Percentiles rank a stretch among this genome's conserved stretches.
phyloP scores from a whole-genome alignment of 257 asterid species.

The Lantana camara region DNA sequence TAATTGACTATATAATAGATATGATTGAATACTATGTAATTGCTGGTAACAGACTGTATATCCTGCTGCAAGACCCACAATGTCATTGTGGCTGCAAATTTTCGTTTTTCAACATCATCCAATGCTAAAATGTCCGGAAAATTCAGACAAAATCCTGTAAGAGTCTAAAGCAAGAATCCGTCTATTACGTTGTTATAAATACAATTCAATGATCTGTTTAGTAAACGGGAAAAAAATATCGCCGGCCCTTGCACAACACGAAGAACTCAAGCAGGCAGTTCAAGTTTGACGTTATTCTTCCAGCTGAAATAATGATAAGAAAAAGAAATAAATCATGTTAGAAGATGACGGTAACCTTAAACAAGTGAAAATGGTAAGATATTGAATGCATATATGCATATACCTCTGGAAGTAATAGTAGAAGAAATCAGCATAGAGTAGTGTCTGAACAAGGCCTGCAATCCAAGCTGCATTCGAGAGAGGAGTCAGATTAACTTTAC shows the following conservation, averaged over 20 bases:
- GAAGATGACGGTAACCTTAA: neutral
- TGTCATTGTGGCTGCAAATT: neutral
- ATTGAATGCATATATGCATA: neutral
- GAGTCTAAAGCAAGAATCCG: neutral
- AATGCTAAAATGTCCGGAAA: neutral
- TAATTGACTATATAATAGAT: too few relatives aligned
- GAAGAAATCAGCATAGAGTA: constrained; percentile 86
- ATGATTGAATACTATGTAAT: neutral
- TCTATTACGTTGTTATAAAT: neutral
- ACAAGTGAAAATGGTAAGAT: neutral
- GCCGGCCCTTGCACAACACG: neutral
- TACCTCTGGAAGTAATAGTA: constrained; percentile 87
- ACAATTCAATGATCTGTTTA: neutral
- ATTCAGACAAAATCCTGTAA: too few relatives aligned
- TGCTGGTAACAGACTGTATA: neutral
- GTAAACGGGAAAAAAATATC: neutral
- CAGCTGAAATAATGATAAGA: constrained; percentile 61
- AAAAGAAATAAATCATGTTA: neutral
- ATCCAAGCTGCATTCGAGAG: constrained; percentile 69
- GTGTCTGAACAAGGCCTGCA: constrained; percentile 76
- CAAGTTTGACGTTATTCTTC: constrained; percentile 75
- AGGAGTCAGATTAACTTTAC: constrained; percentile 9
- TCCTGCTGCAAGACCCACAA: neutral
- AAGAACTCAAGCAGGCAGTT: constrained; percentile 65
- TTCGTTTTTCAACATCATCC: neutral